Base-by-base conservation (phyloP, 345 rosid genomes). In the Chamaenerion angustifolium region DNA sequence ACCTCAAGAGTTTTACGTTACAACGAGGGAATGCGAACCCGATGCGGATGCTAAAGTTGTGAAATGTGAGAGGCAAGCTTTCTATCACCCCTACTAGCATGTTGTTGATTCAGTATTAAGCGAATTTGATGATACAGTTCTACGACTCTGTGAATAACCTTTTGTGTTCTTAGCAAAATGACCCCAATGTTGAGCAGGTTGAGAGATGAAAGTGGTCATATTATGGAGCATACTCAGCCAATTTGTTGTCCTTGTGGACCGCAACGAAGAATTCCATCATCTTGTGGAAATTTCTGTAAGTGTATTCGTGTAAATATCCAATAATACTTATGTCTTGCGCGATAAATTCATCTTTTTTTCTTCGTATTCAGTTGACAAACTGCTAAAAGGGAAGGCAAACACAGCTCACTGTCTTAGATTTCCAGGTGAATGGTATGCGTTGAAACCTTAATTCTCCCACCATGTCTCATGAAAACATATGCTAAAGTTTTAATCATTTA, bases 381-480 rank as follows among this genome's bases (percentile, higher is more conserved):
- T 86, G 75, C 48, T 81, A 35, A 83, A 75, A 63, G 98, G 98
- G 40, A 90, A 90, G 71, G 87, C 93, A 43, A 86, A 86, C 56
- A 90, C 96, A 23, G 98, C 96, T 23, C 98, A 86, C 63, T 86
- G 98, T 67, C 88, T 90, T 61, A 79, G 96, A 50, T 83, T 81
- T 75, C 94, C 92, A 27, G 87, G 94, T 70, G 98, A 90, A 62
- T 90, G 96, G 97, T 85, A 83, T 57, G 77, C 40, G 35, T 19
- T 59, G 49, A 57, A 0, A 0, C 6, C 37, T 27, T 27, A 31
- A n/a, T 42, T 54, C 42, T 40, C 16, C 46, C 6, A n/a, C 12
- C 25, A 21, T 21, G 25, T n/a, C n/a, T n/a, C n/a, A n/a, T n/a
- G n/a, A n/a, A n/a, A n/a, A n/a, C n/a, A n/a, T n/a, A n/a, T n/a